A percentile compares a stretch with the other conserved stretches of the same genome.
phyloP scores from a whole-genome alignment of 371 early-diverging fungal genomes.

The Sporodiniella umbellata region DNA sequence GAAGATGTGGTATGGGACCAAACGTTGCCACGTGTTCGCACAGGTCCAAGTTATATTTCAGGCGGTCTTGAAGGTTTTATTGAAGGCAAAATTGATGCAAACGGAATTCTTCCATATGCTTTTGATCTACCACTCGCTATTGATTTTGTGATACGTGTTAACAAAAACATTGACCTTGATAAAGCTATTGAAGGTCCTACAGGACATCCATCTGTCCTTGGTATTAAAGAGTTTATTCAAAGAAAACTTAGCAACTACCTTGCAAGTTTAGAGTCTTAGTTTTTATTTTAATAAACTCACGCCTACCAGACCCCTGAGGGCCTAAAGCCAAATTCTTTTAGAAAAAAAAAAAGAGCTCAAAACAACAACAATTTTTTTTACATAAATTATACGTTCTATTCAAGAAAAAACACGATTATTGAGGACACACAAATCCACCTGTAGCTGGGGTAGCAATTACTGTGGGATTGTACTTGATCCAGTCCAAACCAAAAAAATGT shows the following conservation, averaged over 20 bases:
- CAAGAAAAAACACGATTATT: not conserved
- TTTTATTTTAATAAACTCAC: not conserved
- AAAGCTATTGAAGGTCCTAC: constrained; percentile 25
- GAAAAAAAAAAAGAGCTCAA: no score
- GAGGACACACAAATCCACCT: constrained; percentile 19
- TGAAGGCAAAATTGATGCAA: not conserved
- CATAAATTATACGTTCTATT: not conserved
- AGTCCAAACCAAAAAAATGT: constrained; percentile 27
- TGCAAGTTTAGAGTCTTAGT: constrained; percentile 2
- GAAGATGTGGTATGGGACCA: constrained; percentile 34
- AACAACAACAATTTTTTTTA: not conserved
- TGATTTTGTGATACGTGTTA: constrained; percentile 19
- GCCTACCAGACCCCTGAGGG: not conserved
- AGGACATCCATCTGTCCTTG: constrained; percentile 20
- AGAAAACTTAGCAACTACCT: constrained; percentile 13
- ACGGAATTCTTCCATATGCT: constrained; percentile 3
- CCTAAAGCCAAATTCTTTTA: not conserved
- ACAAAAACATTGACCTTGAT: constrained; percentile 8
- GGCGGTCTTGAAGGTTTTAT: not conserved
- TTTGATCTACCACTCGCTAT: constrained; percentile 4
- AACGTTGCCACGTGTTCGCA: constrained; percentile 12
- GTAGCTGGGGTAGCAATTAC: constrained; percentile 23
- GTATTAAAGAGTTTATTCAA: constrained; percentile 26
- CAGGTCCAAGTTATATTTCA: constrained; percentile 2
- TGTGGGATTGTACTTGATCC: constrained; percentile 31